These are phyloP conservation scores for Lepiota venenata DNA, from an alignment of 768 basidiomycete species.

Conservation along the genomic window DNA sequence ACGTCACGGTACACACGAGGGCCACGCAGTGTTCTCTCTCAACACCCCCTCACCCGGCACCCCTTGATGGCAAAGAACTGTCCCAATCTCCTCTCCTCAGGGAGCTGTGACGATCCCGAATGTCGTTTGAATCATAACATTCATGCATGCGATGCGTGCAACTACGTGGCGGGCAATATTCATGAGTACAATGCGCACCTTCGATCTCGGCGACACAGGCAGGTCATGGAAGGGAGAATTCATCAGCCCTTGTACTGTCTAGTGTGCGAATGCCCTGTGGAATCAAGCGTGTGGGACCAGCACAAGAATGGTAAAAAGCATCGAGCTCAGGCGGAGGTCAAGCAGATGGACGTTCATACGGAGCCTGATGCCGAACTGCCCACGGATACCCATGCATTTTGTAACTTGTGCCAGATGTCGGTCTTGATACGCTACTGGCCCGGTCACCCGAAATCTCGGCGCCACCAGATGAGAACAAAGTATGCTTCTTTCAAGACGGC, in stretches of 20 bases:
- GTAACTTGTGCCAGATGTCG: constrained; percentile 25
- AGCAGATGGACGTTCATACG: background rate
- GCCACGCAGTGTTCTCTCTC: background rate
- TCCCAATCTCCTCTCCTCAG: constrained; percentile 31
- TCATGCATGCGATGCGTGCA: constrained; percentile 37
- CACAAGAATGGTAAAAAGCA: constrained; percentile 9
- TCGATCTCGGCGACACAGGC: constrained; percentile 1
- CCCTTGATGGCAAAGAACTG: constrained; percentile 23
- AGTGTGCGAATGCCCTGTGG: constrained; percentile 7
- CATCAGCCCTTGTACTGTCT: constrained; percentile 25
- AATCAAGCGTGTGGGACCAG: background rate
- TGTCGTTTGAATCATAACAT: constrained; percentile 36
- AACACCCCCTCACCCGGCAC: background rate
- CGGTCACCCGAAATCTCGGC: constrained; percentile 23
- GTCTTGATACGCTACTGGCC: constrained; percentile 26
- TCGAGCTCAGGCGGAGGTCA: background rate
- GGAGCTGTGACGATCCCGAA: constrained; percentile 27
- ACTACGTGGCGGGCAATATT: constrained; percentile 25
- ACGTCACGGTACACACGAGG: background rate
- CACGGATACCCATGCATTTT: constrained; percentile 18
- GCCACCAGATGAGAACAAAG: constrained; percentile 34
- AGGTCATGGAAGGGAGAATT: constrained; percentile 11
- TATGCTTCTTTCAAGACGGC: constrained; percentile 38
- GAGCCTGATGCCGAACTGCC: constrained; percentile 19
- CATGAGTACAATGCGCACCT: constrained; percentile 26